Conservation (phyloP, 23 red algal genomes). For the Chondrus crispus region DNA sequence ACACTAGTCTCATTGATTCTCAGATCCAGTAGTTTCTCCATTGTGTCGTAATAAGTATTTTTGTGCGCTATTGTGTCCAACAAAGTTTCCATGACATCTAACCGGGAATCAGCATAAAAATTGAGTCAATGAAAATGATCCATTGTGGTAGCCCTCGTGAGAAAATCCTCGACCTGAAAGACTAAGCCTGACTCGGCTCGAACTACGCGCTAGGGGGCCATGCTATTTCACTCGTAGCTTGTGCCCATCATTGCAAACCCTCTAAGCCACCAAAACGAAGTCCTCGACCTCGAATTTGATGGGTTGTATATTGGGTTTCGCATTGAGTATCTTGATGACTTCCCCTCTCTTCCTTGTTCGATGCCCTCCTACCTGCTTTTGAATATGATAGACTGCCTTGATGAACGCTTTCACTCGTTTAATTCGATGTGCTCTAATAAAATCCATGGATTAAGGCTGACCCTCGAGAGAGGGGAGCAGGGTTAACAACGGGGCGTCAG, state of each 20-base stretch:
- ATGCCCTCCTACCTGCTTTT: not conserved
- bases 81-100: not conserved
- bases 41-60: not conserved
- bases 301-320: not conserved
- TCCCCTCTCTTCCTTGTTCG: not conserved
- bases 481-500: not conserved
- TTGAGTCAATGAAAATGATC: not conserved
- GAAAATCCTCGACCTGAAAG: not conserved
- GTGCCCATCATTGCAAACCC: not conserved
- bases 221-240: not conserved
- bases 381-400: not conserved
- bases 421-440: not conserved
- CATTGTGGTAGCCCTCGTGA: not conserved
- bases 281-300: not conserved
- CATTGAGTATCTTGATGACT: not conserved
- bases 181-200: not conserved
- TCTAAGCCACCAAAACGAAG: not conserved
- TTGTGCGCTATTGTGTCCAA: not conserved
- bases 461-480: not conserved
- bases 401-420: not conserved
- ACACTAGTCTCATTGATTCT: not conserved
- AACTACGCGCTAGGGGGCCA: not conserved
- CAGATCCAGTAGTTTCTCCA: not conserved
- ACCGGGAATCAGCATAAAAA: not conserved
- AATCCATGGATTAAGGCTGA: not conserved